Evolutionary conservation across 225 moss, liverwort and hornwort species (phyloP), one percentile per base, ranked within the genome.

Genomic region (Marchantia paleacea): DNA sequence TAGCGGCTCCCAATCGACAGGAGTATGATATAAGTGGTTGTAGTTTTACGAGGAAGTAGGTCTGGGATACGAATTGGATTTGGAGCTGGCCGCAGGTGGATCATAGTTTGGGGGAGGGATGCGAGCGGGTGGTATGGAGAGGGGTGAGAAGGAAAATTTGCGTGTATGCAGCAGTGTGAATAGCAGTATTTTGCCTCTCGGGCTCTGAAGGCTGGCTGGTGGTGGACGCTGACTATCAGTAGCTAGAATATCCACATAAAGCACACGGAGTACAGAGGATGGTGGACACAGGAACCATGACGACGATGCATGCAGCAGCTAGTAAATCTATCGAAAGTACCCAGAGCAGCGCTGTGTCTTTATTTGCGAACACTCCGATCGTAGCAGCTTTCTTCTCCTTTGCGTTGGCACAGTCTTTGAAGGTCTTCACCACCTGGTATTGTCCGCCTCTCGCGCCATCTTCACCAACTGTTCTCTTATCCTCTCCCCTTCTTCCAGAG

Each of bases 351-450:
- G 72, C 85, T 28, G 81, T 76, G 7, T 72, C 75, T 30, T 64
- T 85, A 20, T 86, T 99, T 75, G 86, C 93, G 22, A 99, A 99
- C 83, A 88, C 93, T 72, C 99, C 99, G 54, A 87, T 99, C 48
- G 91, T 99, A 25, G 95, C 99, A 49, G 99, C 94, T 12, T 94
- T 99, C 66, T 86, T 95, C 75, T 90, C 99, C 10, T 99, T 99
- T 67, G 91, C 90, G 29, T 84, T 99, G 82, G 99, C 99, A 12
- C 99, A 99, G 81, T 87, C 94, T 53, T 86, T 99, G 67, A 99
- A 99, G 88, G 94, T 99, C 78, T 89, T 93, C 86, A 99, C 95
- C 50, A 94, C 95, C 76, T 99, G 99, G 99, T 96, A 94, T 79
- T 85, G 69, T 83, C 75, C 81, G 82, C 77, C 79, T 55, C 86